A percentile compares a stretch with the other conserved stretches of the same genome.
phyloP scores from a whole-genome alignment of 345 rosid genomes.

The Citrus hindsii region DNA sequence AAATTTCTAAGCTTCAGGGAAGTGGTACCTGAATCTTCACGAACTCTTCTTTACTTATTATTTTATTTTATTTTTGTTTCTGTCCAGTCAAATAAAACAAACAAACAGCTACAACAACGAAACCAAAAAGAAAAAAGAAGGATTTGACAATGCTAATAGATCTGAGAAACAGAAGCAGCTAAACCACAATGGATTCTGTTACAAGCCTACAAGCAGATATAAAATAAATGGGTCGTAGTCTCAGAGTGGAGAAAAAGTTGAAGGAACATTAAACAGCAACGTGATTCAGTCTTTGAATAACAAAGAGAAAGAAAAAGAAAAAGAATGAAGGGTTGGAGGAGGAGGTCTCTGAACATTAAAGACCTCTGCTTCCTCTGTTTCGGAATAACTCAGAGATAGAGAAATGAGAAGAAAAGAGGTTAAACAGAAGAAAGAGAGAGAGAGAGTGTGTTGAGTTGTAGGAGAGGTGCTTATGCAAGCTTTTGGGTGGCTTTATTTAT shows the following conservation, averaged over 20 bases:
- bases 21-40: conserved; percentile 82
- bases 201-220: conserved; percentile 8
- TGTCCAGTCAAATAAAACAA: conserved; percentile 17
- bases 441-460: not conserved
- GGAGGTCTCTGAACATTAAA: conserved; percentile 39
- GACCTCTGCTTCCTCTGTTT: conserved; percentile 40
- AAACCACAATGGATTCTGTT: not conserved
- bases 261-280: conserved; percentile 14
- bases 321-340: conserved; percentile 18
- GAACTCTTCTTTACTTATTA: conserved; percentile 94
- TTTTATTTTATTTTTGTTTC: conserved; percentile 2
- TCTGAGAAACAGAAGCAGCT: conserved; percentile 39
- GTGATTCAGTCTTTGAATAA: conserved; percentile 15
- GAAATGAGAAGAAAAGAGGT: conserved; percentile 1
- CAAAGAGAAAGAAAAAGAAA: conserved; percentile 4
- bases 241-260: conserved; percentile 19
- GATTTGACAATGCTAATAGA: conserved; percentile 24
- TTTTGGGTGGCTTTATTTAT: conserved; percentile 33
- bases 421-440: not conserved
- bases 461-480: conserved; percentile 4
- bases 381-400: conserved; percentile 28
- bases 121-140: not conserved
- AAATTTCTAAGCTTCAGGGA: not conserved
- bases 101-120: conserved; percentile 14
- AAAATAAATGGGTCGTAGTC: conserved; percentile 17